Conservation (phyloP, 805 yeast genomes). For the Yamadazyma sp. region DNA sequence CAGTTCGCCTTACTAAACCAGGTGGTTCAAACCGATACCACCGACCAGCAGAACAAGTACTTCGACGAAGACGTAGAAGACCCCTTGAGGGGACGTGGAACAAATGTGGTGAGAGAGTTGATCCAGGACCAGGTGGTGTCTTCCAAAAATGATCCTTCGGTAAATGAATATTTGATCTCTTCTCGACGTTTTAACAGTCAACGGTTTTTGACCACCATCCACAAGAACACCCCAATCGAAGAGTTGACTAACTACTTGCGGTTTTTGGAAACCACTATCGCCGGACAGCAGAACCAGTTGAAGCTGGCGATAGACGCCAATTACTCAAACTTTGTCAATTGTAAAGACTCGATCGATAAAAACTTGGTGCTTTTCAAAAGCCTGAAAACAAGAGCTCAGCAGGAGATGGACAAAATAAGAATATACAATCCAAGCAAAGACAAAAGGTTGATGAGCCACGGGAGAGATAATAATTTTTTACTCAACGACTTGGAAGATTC, state of each 20-base stretch:
- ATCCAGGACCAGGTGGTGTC: conserved; percentile 23
- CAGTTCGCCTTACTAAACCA: conserved; percentile 31
- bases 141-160: conserved; percentile 29
- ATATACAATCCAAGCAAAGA: conserved; percentile 36
- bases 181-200: conserved; percentile 37
- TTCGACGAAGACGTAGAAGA: conserved; percentile 29
- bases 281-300: conserved; percentile 35
- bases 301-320: conserved; percentile 38
- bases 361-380: conserved; percentile 32
- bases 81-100: conserved; percentile 33
- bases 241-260: conserved; percentile 28
- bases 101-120: conserved; percentile 28
- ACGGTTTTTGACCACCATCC: conserved; percentile 37
- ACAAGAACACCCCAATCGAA: conserved; percentile 37
- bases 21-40: conserved; percentile 18
- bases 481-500: conserved; percentile 39
- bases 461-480: conserved; percentile 21
- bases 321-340: conserved; percentile 34
- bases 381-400: conserved; percentile 35
- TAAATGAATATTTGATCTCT: conserved; percentile 33
- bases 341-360: conserved; percentile 41
- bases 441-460: conserved; percentile 14
- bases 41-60: conserved; percentile 7
- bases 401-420: conserved; percentile 32
- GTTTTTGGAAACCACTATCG: conserved; percentile 35